These are phyloP conservation scores for Dacryopinax spathularia DNA, from an alignment of 768 basidiomycete genomes.

Conservation along the genomic window DNA sequence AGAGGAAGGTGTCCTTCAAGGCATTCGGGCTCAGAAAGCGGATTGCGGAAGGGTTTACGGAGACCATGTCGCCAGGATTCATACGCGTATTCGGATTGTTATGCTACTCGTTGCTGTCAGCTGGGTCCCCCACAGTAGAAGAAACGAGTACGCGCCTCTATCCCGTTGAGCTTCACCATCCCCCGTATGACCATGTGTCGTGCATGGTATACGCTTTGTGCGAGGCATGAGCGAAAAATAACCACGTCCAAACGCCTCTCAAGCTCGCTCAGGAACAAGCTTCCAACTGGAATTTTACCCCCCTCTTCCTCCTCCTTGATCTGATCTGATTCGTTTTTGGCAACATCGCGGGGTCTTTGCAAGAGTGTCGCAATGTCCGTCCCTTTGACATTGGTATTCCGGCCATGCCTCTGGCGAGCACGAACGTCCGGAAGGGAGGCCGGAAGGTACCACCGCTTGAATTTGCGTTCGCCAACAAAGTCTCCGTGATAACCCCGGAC, in stretches of 20 bases:
- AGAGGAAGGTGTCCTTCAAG: not conserved
- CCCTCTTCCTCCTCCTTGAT: conserved; percentile 41
- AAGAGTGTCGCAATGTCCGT: not conserved
- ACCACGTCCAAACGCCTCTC: conserved; percentile 89
- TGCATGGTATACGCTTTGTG: conserved; percentile 80
- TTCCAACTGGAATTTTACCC: conserved; percentile 77
- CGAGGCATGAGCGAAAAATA: conserved; percentile 79
- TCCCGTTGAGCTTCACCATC: conserved; percentile 76
- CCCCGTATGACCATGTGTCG: conserved; percentile 75
- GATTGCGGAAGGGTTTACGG: conserved; percentile 70
- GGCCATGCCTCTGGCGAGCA: conserved; percentile 33
- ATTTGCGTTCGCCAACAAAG: conserved; percentile 79
- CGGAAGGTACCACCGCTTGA: conserved; percentile 92
- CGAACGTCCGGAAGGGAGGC: conserved; percentile 73
- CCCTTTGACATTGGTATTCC: conserved; percentile 10
- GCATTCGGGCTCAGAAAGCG: conserved; percentile 39
- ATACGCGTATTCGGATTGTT: conserved; percentile 72
- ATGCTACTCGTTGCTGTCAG: conserved; percentile 36
- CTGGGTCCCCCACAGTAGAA: not conserved
- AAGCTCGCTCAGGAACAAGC: conserved; percentile 89
- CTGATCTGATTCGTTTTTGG: conserved; percentile 34
- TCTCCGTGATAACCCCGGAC: conserved; percentile 93
- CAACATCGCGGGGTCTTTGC: conserved; percentile 21
- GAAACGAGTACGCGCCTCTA: conserved; percentile 43
- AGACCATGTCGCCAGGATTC: conserved; percentile 87